Conservation (phyloP, 805 yeast genomes). For the Wickerhamomyces ciferrii region DNA sequence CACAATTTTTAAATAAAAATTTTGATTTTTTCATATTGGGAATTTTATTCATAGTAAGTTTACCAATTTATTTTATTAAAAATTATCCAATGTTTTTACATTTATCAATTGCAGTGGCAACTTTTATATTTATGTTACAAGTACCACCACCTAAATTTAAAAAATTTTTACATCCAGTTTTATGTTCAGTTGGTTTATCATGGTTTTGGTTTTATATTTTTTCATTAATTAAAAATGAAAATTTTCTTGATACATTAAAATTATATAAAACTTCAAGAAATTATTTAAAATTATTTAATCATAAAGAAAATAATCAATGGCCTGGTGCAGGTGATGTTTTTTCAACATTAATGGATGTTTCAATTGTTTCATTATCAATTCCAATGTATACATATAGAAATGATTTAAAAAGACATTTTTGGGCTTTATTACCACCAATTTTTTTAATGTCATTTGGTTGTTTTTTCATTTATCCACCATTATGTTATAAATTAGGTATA, state of each 20-base stretch:
- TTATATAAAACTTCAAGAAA: conserved; percentile 66
- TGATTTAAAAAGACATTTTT: conserved; percentile 56
- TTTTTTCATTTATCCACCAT: conserved; percentile 65
- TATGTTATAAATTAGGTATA: conserved; percentile 63
- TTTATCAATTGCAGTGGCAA: conserved; percentile 50
- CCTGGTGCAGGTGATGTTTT: conserved; percentile 85
- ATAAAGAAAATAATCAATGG: conserved; percentile 27
- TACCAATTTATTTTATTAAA: conserved; percentile 55
- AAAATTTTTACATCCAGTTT: conserved; percentile 63
- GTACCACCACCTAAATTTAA: conserved; percentile 40
- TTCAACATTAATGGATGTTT: conserved; percentile 65
- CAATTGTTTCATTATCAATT: conserved; percentile 68
- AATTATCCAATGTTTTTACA: conserved; percentile 60
- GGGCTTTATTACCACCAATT: conserved; percentile 56
- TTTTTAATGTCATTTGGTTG: conserved; percentile 48
- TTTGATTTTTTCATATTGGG: conserved; percentile 53
- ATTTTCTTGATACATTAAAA: conserved; percentile 45
- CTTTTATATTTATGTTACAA: conserved; percentile 45
- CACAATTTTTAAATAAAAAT: conserved; percentile 34
- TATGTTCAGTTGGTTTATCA: conserved; percentile 60
- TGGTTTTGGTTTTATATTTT: conserved; percentile 59
- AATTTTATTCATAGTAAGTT: conserved; percentile 43
- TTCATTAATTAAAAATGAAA: conserved; percentile 42
- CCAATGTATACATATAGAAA: conserved; percentile 73
- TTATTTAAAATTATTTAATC: conserved; percentile 53